Base-by-base conservation (phyloP, 768 basidiomycete genomes). In the Amanita pseudoporphyria region DNA sequence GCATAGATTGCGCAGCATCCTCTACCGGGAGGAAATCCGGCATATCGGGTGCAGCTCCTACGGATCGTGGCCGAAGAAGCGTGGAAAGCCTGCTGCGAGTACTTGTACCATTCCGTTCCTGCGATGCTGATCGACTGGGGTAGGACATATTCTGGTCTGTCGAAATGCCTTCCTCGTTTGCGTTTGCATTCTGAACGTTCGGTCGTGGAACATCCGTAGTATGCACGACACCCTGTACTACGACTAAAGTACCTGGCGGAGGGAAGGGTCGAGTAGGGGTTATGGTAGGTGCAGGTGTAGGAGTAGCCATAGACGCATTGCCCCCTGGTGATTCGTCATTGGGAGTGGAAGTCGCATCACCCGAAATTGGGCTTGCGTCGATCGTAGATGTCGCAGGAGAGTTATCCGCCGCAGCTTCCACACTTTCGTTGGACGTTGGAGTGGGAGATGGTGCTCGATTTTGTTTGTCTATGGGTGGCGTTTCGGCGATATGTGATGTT, bases 201-300 rank as follows among this genome's bases (percentile, higher is more conserved):
- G 50, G 37, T 10, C 72, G 69, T 1, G 79, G 71, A 22, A 76
- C 73, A 62, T 87, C 84, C 3, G 82, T 81, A 0, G 85, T 87
- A 54, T 87, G 84, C 1, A 87, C 85, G 35, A 87, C 84, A 43
- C 86, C 86, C 63, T 89, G 86, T 0, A 89, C 86, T 31, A 89
- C 84, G 21, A 89, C 86, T 3, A 89, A 72, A 2, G 86, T 87
- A 12, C 86, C 84, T 0, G 84, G 80, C 0, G 84, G 80, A 31
- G 84, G 83, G 59, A 85, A 85, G 48, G 73, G 72, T 18, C 76
- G 67, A n/a, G 62, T 31, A 18, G 43, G 18, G 18, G 44, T 16
- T 16, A 48, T 33, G 33, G 31, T 14, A 39, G 52, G 30, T 45
- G 55, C 21, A 50, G 48, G 44, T 31, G 57, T 30, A 32, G 44